Conservation (phyloP, 768 basidiomycete genomes). For the Panellus pusillus region DNA sequence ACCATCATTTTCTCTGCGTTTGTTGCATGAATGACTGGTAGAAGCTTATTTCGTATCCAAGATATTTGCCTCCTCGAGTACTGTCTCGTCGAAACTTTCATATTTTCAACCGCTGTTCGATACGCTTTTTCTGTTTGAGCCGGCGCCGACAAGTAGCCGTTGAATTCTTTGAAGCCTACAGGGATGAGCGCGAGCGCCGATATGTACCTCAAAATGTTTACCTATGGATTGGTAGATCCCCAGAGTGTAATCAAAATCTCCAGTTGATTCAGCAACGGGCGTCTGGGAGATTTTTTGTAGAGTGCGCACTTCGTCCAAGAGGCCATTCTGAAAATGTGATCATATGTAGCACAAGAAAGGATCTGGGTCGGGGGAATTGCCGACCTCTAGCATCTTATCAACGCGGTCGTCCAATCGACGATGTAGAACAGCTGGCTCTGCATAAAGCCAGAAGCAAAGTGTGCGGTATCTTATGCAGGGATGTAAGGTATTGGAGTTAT, state of each 20-base stretch:
- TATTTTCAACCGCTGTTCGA: conserved; percentile 61
- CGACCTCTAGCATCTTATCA: conserved; percentile 86
- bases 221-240: conserved; percentile 97
- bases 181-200: conserved; percentile 11
- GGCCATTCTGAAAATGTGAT: conserved; percentile 54
- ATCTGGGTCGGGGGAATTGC: conserved; percentile 12
- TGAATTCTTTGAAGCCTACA: conserved; percentile 91
- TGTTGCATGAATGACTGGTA: conserved; percentile 65
- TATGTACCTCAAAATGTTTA: conserved; percentile 27
- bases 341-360: neutral
- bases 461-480: conserved; percentile 68
- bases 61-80: conserved; percentile 90
- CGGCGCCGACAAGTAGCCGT: conserved; percentile 55
- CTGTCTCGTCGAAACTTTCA: conserved; percentile 85
- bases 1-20: conserved; percentile 37
- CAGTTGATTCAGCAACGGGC: neutral
- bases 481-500: neutral
- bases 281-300: conserved; percentile 33
- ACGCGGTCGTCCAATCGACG: conserved; percentile 76
- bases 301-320: conserved; percentile 74
- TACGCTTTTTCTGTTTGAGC: conserved; percentile 44
- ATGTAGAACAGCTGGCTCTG: conserved; percentile 61
- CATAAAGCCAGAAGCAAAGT: conserved; percentile 89
- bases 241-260: conserved; percentile 59
- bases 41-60: conserved; percentile 89